Evolutionary conservation across 2,329 filamentous ascomycete species (phyloP).

Genomic region (Claviceps spartinae): DNA sequence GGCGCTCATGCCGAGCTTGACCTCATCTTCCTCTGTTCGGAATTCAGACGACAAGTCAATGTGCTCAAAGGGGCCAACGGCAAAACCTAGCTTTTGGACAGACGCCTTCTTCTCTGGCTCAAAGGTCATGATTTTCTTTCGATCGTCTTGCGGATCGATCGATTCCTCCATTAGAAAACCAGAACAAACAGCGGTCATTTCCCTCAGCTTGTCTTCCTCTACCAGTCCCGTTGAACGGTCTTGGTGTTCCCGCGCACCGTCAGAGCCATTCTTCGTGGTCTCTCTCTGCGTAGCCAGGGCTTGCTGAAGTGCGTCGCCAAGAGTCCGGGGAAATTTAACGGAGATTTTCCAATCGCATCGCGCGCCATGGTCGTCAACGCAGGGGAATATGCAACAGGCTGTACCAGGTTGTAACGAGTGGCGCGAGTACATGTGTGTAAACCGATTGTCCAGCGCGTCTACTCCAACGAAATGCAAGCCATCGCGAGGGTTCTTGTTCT

Average conservation of each 20-base stretch:
- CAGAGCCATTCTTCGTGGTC: constrained; percentile 15
- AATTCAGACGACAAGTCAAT: constrained; percentile 77
- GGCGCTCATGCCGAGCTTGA: constrained; percentile 76
- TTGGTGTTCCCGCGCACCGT: constrained; percentile 27
- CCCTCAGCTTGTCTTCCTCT: constrained; percentile 74
- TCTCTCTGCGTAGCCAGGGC: constrained; percentile 29
- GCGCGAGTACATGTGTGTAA: constrained; percentile 82
- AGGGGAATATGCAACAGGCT: constrained; percentile 81
- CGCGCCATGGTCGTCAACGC: constrained; percentile 72
- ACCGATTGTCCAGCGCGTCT: constrained; percentile 64
- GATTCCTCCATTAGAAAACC: constrained; percentile 79
- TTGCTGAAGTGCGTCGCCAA: constrained; percentile 60
- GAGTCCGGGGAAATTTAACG: constrained; percentile 70
- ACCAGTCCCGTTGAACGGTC: constrained; percentile 32
- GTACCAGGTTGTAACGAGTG: constrained; percentile 67
- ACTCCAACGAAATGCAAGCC: constrained; percentile 86
- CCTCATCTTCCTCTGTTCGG: constrained; percentile 80
- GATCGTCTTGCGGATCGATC: constrained; percentile 60
- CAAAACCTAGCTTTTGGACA: constrained; percentile 83
- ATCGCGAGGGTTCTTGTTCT: constrained; percentile 62
- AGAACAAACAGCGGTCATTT: constrained; percentile 83
- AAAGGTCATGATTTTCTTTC: constrained; percentile 81
- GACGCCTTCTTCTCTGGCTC: constrained; percentile 61
- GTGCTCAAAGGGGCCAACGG: constrained; percentile 87
- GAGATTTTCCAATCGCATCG: constrained; percentile 80